Conservation (phyloP, 371 early-diverging fungal genomes). For the Rhizopus arrhizus region DNA sequence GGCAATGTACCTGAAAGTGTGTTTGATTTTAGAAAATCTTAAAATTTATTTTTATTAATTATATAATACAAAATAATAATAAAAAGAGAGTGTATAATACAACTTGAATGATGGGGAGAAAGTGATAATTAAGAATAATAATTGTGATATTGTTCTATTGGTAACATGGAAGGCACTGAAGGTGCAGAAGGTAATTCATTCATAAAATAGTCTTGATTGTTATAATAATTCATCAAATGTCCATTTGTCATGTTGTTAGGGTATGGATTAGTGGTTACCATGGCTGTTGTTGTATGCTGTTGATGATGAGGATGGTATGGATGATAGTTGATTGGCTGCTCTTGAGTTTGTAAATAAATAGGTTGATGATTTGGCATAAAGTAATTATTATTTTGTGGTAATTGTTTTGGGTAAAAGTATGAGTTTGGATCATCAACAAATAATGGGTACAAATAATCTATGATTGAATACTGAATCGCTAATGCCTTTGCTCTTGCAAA, state of each 20-base stretch:
- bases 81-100: not conserved
- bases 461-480: constrained; percentile 62
- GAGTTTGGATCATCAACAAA: constrained; percentile 62
- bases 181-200: constrained; percentile 14
- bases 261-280: constrained; percentile 1
- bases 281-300: constrained; percentile 9
- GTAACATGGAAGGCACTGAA: constrained; percentile 32
- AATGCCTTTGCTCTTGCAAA: constrained; percentile 64
- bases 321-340: not conserved
- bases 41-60: not conserved
- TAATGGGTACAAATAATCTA: constrained; percentile 65
- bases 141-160: constrained; percentile 10
- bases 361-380: constrained; percentile 20
- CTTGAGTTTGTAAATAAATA: constrained; percentile 20
- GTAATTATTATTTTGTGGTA: constrained; percentile 15
- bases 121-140: constrained; percentile 7
- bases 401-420: constrained; percentile 30
- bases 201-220: constrained; percentile 2
- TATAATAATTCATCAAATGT: not conserved
- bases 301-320: constrained; percentile 8
- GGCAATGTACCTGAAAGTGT: constrained; percentile 71
- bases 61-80: not conserved
- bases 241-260: not conserved
- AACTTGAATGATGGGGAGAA: not conserved
- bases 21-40: constrained; percentile 66